Conservation (phyloP, 2,329 filamentous ascomycete genomes). For the Penicillium palitans region DNA sequence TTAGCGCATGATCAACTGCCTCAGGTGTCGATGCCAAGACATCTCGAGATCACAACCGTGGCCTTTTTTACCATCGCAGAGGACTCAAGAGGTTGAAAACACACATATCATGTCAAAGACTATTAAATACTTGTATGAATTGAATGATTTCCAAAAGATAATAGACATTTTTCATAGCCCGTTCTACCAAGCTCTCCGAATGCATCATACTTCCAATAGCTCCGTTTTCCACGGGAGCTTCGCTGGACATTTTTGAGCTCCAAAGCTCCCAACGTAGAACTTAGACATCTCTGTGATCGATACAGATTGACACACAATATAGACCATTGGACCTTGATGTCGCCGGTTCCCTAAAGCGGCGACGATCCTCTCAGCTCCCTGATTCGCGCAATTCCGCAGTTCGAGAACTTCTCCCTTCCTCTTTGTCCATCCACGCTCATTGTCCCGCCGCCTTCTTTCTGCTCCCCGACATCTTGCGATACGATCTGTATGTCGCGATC, state of each 20-base stretch:
- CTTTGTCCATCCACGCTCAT: constrained; percentile 21
- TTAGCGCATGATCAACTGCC: background rate
- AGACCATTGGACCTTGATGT: constrained; percentile 8
- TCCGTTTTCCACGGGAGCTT: constrained; percentile 5
- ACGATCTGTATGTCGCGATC: constrained; percentile 24
- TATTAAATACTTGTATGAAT: background rate
- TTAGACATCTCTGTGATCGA: background rate
- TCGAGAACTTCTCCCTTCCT: constrained; percentile 28
- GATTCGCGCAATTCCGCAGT: constrained; percentile 22
- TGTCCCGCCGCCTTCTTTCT: constrained; percentile 14
- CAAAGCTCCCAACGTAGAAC: constrained; percentile 3
- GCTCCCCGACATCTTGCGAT: constrained; percentile 9
- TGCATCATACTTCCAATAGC: constrained; percentile 4
- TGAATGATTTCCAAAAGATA: background rate
- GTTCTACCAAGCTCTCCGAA: constrained; percentile 4
- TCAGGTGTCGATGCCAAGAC: constrained; percentile 6
- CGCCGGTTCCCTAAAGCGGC: constrained; percentile 24
- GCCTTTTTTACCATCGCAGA: constrained; percentile 5
- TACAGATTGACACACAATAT: background rate
- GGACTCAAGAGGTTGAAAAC: background rate
- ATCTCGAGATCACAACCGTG: constrained; percentile 6
- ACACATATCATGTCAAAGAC: background rate
- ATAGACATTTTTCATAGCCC: background rate
- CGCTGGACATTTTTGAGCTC: constrained; percentile 2
- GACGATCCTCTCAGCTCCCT: constrained; percentile 25